phyloP scores from a whole-genome alignment of 2,329 filamentous ascomycete genomes.

The Aspergillus sp. region DNA sequence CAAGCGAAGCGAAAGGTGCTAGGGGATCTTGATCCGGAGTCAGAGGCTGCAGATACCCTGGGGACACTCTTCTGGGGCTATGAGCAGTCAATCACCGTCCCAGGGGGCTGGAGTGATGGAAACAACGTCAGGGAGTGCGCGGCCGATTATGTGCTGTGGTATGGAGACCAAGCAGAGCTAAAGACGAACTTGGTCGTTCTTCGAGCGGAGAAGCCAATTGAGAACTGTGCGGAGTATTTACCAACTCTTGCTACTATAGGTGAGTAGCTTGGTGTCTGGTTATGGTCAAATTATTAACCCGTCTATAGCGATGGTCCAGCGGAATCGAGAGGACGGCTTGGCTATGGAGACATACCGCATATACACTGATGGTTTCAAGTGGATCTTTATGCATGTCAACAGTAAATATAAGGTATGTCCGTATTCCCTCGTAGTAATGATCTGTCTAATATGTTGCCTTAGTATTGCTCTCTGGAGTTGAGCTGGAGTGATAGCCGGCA shows the following conservation, averaged over 20 bases:
- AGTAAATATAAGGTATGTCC: background rate
- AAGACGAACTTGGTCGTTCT: background rate
- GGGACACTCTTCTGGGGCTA: background rate
- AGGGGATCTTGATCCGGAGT: background rate
- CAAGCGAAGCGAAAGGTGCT: background rate
- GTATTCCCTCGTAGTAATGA: background rate
- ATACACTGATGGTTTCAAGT: background rate
- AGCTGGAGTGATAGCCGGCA: background rate
- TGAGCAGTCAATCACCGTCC: background rate
- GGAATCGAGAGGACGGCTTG: background rate
- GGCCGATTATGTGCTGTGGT: background rate
- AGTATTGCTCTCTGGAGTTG: background rate
- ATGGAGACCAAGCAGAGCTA: background rate
- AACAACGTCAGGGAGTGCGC: background rate
- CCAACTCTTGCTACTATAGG: background rate
- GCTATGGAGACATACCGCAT: background rate
- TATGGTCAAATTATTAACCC: background rate
- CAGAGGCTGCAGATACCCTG: background rate
- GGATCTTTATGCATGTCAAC: background rate
- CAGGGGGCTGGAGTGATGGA: background rate
- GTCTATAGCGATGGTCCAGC: constrained; percentile 1
- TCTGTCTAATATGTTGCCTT: background rate
- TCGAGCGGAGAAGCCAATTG: background rate
- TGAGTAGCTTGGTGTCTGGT: background rate
- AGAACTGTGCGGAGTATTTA: background rate